These are phyloP conservation scores for Sclerotiophoma versabilis DNA, from an alignment of 2,329 filamentous ascomycete genomes.

Conservation along the genomic window DNA sequence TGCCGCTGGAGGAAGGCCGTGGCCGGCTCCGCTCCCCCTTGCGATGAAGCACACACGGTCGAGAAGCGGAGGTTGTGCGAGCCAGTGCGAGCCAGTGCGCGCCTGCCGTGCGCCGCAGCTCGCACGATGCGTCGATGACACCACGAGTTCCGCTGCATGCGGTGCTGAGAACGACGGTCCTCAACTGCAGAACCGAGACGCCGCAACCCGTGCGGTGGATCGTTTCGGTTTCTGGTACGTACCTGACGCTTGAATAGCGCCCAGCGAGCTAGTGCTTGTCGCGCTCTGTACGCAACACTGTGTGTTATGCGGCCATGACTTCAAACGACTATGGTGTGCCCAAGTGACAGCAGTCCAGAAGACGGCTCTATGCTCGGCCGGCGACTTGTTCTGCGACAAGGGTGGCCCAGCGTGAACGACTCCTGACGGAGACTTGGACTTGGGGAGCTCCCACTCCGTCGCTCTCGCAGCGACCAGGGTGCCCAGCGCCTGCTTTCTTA, in stretches of 20 bases:
- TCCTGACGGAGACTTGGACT: slow-evolving; percentile 28
- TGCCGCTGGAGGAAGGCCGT: slow-evolving; percentile 9
- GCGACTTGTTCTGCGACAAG: slow-evolving; percentile 30
- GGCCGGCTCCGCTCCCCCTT: slow-evolving; percentile 4
- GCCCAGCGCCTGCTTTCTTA: slow-evolving; percentile 13
- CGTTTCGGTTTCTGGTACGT: slow-evolving; percentile 16
- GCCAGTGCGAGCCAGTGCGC: slow-evolving; percentile 5
- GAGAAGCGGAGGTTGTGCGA: background rate
- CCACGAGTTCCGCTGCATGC: slow-evolving; percentile 13
- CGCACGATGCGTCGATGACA: slow-evolving; percentile 3
- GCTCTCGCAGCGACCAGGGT: slow-evolving; percentile 11
- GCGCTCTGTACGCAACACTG: slow-evolving; percentile 34
- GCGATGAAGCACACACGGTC: slow-evolving; percentile 6
- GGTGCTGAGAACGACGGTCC: slow-evolving; percentile 1
- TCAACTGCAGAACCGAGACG: slow-evolving; percentile 9
- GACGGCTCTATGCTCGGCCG: slow-evolving; percentile 9
- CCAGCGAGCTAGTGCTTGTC: slow-evolving; percentile 14
- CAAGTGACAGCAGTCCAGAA: slow-evolving; percentile 6
- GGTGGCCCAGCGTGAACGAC: slow-evolving; percentile 29
- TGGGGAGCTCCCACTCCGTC: slow-evolving; percentile 19
- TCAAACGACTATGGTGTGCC: slow-evolving; percentile 27
- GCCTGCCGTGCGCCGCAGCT: slow-evolving; percentile 4
- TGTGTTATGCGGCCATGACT: slow-evolving; percentile 34
- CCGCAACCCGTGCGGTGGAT: slow-evolving; percentile 3
- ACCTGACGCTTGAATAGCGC: slow-evolving; percentile 19